Conservation (phyloP, 177 flowering plant species). For the Tripterygium wilfordii region DNA sequence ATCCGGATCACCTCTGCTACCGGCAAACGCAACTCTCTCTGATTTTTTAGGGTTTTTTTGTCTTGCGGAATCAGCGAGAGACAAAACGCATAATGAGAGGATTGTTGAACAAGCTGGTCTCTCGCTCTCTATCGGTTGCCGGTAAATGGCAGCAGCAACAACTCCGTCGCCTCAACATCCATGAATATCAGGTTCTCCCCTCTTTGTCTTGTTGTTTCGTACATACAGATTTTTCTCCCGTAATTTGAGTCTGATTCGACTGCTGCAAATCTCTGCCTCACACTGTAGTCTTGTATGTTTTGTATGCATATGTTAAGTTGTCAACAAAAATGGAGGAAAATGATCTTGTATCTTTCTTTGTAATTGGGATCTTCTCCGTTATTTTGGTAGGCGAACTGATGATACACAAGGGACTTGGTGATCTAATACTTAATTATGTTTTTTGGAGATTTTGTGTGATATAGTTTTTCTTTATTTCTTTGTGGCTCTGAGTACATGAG, state of each 20-base stretch:
- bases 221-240: neutral
- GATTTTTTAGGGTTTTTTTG: neutral
- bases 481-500: neutral
- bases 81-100: constrained; percentile 64
- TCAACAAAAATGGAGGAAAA: no score
- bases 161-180: constrained; percentile 95
- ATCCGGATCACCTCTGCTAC: no score
- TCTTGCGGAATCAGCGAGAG: neutral
- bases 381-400: no score
- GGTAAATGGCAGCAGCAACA: constrained; percentile 97
- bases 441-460: no score
- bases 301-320: no score
- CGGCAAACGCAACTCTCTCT: neutral
- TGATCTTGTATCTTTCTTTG: no score
- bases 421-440: no score
- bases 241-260: no score
- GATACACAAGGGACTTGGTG: no score
- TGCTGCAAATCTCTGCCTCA: no score
- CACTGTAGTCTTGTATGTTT: no score
- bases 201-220: neutral
- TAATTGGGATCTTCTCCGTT: no score
- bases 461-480: neutral
- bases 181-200: constrained; percentile 79
- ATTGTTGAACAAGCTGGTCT: constrained; percentile 49
- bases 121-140: constrained; percentile 69